A percentile compares a stretch with the other conserved stretches of the same genome.
Evolutionary conservation across 352 stramenopile genomes (phyloP).

Genomic region (Pythium graminicola): DNA sequence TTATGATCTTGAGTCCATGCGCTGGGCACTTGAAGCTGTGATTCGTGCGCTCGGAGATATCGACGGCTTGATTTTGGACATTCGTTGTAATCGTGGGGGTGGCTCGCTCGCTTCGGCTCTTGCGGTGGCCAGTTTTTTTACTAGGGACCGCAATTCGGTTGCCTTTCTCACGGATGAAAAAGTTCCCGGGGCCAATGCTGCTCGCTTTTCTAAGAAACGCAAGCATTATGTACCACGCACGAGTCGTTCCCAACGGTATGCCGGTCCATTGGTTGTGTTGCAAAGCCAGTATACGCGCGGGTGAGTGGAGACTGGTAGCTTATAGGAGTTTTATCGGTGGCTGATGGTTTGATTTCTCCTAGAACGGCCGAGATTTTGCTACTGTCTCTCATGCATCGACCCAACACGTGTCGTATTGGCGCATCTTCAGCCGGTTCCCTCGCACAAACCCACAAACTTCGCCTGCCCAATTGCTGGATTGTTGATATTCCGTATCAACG

Average conservation of each 20-base stretch:
- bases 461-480: constrained; percentile 79
- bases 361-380: constrained; percentile 61
- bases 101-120: constrained; percentile 58
- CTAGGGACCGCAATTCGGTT: constrained; percentile 33
- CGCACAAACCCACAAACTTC: constrained; percentile 51
- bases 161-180: constrained; percentile 71
- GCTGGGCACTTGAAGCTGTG: constrained; percentile 80
- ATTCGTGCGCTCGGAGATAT: constrained; percentile 52
- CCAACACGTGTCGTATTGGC: constrained; percentile 56
- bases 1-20: constrained; percentile 84
- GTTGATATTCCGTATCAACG: constrained; percentile 72
- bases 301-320: too few relatives aligned
- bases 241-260: constrained; percentile 47
- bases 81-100: constrained; percentile 70
- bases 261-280: constrained; percentile 59
- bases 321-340: not conserved
- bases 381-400: constrained; percentile 57
- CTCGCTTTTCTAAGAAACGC: constrained; percentile 45
- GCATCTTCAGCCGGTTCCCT: constrained; percentile 49
- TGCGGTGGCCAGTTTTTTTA: constrained; percentile 70
- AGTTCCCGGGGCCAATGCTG: constrained; percentile 27
- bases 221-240: constrained; percentile 61
- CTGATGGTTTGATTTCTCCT: constrained; percentile 3
- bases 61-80: constrained; percentile 66
- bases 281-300: constrained; percentile 72